These are phyloP conservation scores for Blastocystis sp. DNA, from an alignment of 352 stramenopile genomes.

Conservation along the genomic window DNA sequence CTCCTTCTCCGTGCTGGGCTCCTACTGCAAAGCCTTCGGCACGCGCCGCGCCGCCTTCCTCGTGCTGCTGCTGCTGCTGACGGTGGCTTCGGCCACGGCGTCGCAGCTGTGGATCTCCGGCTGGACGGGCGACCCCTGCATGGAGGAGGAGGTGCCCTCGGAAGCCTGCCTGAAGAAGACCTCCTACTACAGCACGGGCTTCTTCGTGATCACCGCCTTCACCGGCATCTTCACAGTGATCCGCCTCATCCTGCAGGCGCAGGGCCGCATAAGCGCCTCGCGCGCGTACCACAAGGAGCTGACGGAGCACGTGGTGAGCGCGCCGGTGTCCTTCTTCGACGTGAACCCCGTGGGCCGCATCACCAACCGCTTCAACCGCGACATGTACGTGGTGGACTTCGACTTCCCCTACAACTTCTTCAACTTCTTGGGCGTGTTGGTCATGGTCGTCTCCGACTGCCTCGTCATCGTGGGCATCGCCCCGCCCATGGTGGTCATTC, in stretches of 20 bases:
- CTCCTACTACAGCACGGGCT: not conserved
- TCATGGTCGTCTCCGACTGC: not conserved
- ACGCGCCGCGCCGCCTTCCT: too few species aligned
- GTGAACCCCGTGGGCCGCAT: too few species aligned
- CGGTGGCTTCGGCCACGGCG: not conserved
- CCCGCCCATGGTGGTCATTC: slow-evolving; percentile 1
- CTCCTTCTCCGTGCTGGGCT: too few species aligned
- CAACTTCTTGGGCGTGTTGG: slow-evolving; percentile 37
- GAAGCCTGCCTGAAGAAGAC: not conserved
- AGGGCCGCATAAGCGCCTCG: not conserved
- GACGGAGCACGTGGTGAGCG: slow-evolving; percentile 74
- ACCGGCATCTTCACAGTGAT: not conserved
- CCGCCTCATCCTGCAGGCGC: not conserved
- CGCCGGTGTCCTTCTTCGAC: too few species aligned
- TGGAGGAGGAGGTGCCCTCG: too few species aligned
- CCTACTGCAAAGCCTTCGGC: too few species aligned
- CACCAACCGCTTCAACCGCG: not conserved
- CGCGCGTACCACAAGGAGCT: slow-evolving; percentile 76
- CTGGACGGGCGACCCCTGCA: slow-evolving; percentile 40
- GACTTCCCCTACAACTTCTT: slow-evolving; percentile 13
- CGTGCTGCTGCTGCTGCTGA: too few species aligned
- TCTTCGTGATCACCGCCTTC: not conserved
- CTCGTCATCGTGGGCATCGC: slow-evolving; percentile 35
- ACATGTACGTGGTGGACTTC: not conserved
- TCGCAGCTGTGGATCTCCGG: slow-evolving; percentile 49